Base-by-base conservation (phyloP, 2,329 filamentous ascomycete genomes). In the Onygena corvina region DNA sequence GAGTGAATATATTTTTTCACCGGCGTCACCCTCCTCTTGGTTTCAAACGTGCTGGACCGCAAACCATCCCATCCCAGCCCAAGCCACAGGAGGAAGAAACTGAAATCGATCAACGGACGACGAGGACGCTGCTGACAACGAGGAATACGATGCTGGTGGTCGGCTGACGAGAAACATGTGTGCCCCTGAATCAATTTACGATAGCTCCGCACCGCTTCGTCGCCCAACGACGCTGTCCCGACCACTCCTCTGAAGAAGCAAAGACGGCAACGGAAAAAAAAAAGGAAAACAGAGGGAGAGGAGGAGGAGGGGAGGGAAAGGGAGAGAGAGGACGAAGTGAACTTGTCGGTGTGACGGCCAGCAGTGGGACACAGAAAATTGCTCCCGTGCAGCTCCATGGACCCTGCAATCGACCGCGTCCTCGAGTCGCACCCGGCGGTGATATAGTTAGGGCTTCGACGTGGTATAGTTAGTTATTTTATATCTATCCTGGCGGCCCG, bases 331-430 rank as follows among this genome's bases (percentile, higher is more conserved):
- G 18, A 4, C 21, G 18, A 42, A 8, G 14, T n/a, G 21, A n/a
- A 42, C 25, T 42, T 42, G 38, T 42, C 38, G 38, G 38, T 42
- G 38, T 42, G 38, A 42, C 38, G 27, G 21, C 38, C n/a, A n/a
- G 21, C 20, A 42, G 38, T 42, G 38, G 38, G 25, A 42, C 38
- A 29, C 38, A 42, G 38, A 25, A 42, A 42, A 42, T 42, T 42
- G 27, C 38, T 25, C 16, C 38, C 21, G n/a, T n/a, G n/a, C n/a
- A n/a, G n/a, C n/a, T 27, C 25, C 38, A 23, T 29, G 38, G 38
- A 23, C 38, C 38, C 38, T 42, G 38, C 38, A 42, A 42, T 11
- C 27, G 21, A 4, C 29, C 21, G 21, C 2, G 11, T 27, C 16
- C 12, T 20, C 27, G 21, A 25, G 21, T 42, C 27, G 27, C 36